Base-by-base conservation (phyloP, 2,329 filamentous ascomycete species). In the Coniochaeta hoffmannii region DNA sequence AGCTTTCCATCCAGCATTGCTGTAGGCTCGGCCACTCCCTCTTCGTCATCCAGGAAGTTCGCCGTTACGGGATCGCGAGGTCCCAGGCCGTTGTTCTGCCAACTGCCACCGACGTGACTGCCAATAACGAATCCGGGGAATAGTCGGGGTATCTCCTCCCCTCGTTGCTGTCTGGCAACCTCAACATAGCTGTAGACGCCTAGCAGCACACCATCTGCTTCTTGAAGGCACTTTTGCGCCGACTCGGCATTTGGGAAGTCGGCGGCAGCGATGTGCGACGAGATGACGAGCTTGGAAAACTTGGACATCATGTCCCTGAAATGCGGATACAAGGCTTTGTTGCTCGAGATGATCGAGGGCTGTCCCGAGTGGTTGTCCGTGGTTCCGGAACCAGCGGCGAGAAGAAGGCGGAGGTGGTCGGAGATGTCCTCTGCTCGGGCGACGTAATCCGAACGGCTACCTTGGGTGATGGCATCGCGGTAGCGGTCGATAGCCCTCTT, bases 221-320 rank as follows among this genome's bases (percentile, higher is more conserved):
- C 94, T 68, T 95, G 90, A 61, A 97, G 73, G 66, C 94, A 99
- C 69, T 99, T 99, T 55, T 94, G 87, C 58, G 93, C 89, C 0
- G 93, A 95, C 70, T 99, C 94, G 15, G 90, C 86, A 55, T 93
- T 91, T 9, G 93, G 92, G 84, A 91, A 97, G 73, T 99, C 94
- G 32, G 93, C 90, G 6, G 93, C 91, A 36, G 94, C 94, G 68
- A 99, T 97, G 68, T 99, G 94, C 14, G 94, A 97, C 2, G 94
- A 99, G 51, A 99, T 86, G 46, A 99, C 94, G 10, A 99, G 79
- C 70, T 99, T 99, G n/a, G 94, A 97, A 70, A 99, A 99, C 64
- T 96, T 92, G 46, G 94, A 97, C 94, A 99, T 99, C 86, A 97
- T 97, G 68, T 97, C 94, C 54, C 94, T 82, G 73, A 99, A 99